A percentile compares a stretch with the other conserved stretches of the same genome.
Evolutionary conservation across 2,329 filamentous ascomycete species (phyloP).

Genomic region (Fusarium poae): DNA sequence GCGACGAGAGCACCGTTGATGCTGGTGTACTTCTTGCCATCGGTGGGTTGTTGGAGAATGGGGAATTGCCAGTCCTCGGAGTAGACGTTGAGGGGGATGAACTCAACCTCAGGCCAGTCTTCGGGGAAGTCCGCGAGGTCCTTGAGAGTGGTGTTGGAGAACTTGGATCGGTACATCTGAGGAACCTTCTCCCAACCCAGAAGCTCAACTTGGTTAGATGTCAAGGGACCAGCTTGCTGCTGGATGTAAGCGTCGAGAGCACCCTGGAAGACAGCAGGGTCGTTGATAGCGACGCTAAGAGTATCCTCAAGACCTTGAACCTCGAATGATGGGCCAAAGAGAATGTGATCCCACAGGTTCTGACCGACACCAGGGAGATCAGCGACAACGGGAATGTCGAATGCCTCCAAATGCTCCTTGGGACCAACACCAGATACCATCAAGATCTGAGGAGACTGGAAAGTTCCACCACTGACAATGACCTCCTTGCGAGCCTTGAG

Average conservation of each 20-base stretch:
- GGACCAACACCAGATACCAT: conserved; percentile 45
- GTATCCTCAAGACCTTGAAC: conserved; percentile 42
- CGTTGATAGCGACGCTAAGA: conserved; percentile 40
- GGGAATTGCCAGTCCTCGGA: conserved; percentile 39
- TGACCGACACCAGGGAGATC: conserved; percentile 40
- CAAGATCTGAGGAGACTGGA: conserved; percentile 40
- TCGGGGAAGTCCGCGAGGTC: conserved; percentile 46
- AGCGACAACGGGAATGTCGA: conserved; percentile 31
- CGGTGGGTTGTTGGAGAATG: conserved; percentile 34
- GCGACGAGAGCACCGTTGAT: conserved; percentile 54
- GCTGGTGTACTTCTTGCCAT: conserved; percentile 43
- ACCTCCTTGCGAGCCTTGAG: conserved; percentile 40
- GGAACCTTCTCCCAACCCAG: conserved; percentile 48
- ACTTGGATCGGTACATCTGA: conserved; percentile 30
- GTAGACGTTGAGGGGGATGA: conserved; percentile 41
- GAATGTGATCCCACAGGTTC: conserved; percentile 41
- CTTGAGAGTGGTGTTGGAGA: conserved; percentile 32
- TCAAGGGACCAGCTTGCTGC: conserved; percentile 38
- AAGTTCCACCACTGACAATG: conserved; percentile 35
- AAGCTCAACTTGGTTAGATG: conserved; percentile 45
- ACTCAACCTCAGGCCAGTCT: conserved; percentile 56
- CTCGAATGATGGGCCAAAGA: conserved; percentile 40
- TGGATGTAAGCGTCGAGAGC: conserved; percentile 34
- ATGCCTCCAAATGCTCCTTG: conserved; percentile 8
- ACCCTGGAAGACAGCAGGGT: conserved; percentile 27